Base-by-base conservation (phyloP, 768 basidiomycete genomes). In the Nevesoporus exiguus region DNA sequence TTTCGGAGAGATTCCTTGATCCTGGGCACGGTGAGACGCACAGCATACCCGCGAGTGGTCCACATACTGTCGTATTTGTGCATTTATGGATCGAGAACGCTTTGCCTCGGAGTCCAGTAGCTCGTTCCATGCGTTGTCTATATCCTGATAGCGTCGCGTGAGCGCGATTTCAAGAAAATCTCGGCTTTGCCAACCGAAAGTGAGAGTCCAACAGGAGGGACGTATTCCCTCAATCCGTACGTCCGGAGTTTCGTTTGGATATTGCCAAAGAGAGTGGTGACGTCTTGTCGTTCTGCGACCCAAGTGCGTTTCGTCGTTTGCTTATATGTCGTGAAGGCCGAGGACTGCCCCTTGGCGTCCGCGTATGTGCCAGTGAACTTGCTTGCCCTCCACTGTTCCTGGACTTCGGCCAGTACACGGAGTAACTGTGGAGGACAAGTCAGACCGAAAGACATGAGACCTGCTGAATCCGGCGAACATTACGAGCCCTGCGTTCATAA, bases 161-260 rank as follows among this genome's bases (percentile, higher is more conserved):
- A 68, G 58, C n/a, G n/a, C 14, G 4, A 5, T 30, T 37, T 10
- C 15, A 31, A 31, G 30, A 45, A 43, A 43, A 9, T 3, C 10
- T 52, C 30, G 13, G 13, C 10, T 39, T 22, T 49, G 66, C 79
- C 46, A 57, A 84, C 84, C 33, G 77, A 73, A 29, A 86, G 76
- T 22, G 83, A 73, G 19, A 93, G 72, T 3, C 90, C 93, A 4
- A 71, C 66, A 2, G 85, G 83, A 13, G 97, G 94, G 22, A 86
- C 77, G 69, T 95, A 98, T 63, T 90, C 84, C 54, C 84, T 77
- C 61, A 99, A 67, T 10, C 86, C 84, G 74, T 98, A 98, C 22
- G 95, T 98, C 70, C 80, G 82, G 52, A 98, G 74, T 71, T 98
- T 98, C 1, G 93, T 96, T 69, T 94, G 91, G 27, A 99, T 86